Evolutionary conservation across 2,329 filamentous ascomycete species (phyloP), one percentile per base, ranked within the genome.

Genomic region (Fusarium cicatricum): DNA sequence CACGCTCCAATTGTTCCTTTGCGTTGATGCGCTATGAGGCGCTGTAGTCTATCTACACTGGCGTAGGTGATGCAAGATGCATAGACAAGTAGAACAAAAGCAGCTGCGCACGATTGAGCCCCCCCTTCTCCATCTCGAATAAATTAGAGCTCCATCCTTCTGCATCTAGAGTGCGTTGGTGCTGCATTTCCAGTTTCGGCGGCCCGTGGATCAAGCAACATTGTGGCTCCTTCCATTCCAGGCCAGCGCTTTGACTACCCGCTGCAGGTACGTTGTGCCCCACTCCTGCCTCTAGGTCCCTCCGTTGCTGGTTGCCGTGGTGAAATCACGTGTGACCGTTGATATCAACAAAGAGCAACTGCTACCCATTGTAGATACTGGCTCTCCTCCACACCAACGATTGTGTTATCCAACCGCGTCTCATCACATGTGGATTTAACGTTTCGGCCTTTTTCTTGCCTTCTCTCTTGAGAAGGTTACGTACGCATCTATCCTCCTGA

Each of bases 251-350:
- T 41, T n/a, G 23, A 42, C 11, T 31, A 14, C 29, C 53, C 43
- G 60, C 60, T 64, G 61, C 61, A 64, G 61, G 60, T 55, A 64
- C 60, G 60, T 43, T 44, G 55, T 55, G 19, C 47, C 59, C 55
- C 59, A 41, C 55, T 51, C 43, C 52, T 58, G 39, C 52, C 19
- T 39, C 37, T n/a, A n/a, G n/a, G n/a, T 47, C 31, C 40, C 15
- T 37, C 31, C 26, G 7, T 46, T 54, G 48, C 47, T 55, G 55
- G 70, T 72, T 72, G 70, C 70, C 47, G 65, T 72, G 70, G 70
- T 71, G 70, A 71, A 68, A 61, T 71, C 69, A 72, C 70, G 69
- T 71, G 70, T 43, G 23, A 40, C 46, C 41, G 32, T 39, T 37
- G 46, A 59, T 55, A 67, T 65, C 67, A 72, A 70, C 65, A 71